These are phyloP conservation scores for Tetradesmus lagerheimii DNA, from an alignment of 139 green algal genomes.

Conservation along the genomic window DNA sequence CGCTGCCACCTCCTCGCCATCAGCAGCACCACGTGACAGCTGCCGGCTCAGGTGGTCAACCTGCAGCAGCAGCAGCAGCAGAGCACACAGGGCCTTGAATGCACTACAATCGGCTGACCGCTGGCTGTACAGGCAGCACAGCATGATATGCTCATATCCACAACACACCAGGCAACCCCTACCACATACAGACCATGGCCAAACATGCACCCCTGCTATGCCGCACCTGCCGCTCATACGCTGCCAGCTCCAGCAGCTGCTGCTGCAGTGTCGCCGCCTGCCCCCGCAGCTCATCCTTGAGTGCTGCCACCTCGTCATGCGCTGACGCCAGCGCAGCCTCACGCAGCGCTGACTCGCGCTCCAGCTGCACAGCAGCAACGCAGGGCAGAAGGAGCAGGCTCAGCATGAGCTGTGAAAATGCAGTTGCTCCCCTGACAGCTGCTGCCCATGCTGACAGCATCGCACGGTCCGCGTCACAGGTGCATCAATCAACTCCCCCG, in stretches of 20 bases:
- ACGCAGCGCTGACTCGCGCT: slow-evolving; percentile 66
- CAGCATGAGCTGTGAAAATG: neutral
- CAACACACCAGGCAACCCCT: no score
- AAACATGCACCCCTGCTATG: neutral
- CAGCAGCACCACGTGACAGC: slow-evolving; percentile 60
- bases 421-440: neutral
- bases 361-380: slow-evolving; percentile 56
- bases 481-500: neutral
- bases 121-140: no score
- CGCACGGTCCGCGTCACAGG: neutral
- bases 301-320: slow-evolving; percentile 61
- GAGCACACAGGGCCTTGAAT: neutral
- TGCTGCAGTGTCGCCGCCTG: slow-evolving; percentile 5
- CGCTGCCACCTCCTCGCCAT: slow-evolving; percentile 60
- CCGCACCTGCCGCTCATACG: slow-evolving; percentile 78
- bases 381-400: neutral
- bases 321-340: slow-evolving; percentile 59
- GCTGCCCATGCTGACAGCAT: neutral
- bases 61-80: slow-evolving; percentile 5
- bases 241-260: slow-evolving; percentile 57
- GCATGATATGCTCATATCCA: no score
- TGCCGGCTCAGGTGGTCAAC: slow-evolving; percentile 69
- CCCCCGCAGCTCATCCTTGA: slow-evolving; percentile 64
- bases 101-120: no score
- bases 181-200: no score